phyloP scores from a whole-genome alignment of 225 moss, liverwort and hornwort species.

The Pleurozium schreberi region DNA sequence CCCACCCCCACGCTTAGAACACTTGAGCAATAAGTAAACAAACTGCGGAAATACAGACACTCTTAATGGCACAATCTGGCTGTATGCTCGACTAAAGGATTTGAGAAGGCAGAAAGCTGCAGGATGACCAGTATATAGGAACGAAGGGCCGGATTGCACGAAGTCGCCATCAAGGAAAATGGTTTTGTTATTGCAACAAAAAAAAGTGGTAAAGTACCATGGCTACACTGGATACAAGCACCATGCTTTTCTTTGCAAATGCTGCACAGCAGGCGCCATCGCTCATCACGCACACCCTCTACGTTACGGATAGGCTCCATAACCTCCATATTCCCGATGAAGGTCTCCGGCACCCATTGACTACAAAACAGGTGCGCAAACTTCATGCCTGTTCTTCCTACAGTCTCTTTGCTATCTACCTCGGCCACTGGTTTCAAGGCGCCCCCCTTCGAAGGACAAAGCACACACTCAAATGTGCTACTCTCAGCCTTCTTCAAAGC shows the following conservation, averaged over 20 bases:
- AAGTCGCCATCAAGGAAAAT: conserved; percentile 23
- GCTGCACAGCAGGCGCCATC: conserved; percentile 74
- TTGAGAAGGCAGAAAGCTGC: not conserved
- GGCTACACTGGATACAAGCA: conserved; percentile 79
- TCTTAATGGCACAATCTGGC: not conserved
- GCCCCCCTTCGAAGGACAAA: conserved; percentile 59
- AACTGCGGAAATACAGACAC: not conserved
- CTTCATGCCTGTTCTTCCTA: conserved; percentile 44
- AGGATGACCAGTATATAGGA: conserved; percentile 18
- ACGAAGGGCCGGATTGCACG: conserved; percentile 21
- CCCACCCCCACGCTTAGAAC: not conserved
- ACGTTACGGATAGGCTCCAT: conserved; percentile 73
- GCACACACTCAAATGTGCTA: conserved; percentile 44
- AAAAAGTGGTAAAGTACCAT: conserved; percentile 57
- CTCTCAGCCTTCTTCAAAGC: conserved; percentile 22
- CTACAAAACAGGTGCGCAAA: conserved; percentile 72
- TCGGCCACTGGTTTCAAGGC: conserved; percentile 60
- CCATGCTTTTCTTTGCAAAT: conserved; percentile 77
- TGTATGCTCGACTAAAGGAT: conserved; percentile 9
- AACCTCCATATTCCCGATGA: conserved; percentile 61
- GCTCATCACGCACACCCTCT: conserved; percentile 71
- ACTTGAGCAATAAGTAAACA: not conserved
- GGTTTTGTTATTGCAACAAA: conserved; percentile 44
- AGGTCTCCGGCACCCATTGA: conserved; percentile 72
- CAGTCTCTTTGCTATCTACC: conserved; percentile 50